phyloP scores from a whole-genome alignment of 2,329 filamentous ascomycete species.

The Pseudocercospora macadamiae region DNA sequence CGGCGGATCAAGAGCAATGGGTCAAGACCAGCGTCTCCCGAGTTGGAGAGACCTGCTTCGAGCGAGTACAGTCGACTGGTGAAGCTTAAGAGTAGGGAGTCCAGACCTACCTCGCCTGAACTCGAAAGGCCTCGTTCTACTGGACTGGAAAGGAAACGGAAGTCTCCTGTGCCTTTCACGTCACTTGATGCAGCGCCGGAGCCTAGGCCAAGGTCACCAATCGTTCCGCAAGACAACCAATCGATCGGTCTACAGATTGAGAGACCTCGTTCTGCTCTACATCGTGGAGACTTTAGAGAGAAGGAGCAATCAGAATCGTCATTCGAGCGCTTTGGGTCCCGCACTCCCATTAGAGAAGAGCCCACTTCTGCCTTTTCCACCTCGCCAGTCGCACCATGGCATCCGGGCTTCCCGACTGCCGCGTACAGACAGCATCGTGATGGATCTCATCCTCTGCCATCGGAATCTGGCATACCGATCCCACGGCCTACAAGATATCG shows the following conservation, averaged over 20 bases:
- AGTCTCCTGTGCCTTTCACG: conserved; percentile 49
- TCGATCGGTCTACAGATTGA: conserved; percentile 63
- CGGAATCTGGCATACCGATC: conserved; percentile 36
- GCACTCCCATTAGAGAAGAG: conserved; percentile 19
- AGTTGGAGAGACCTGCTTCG: conserved; percentile 26
- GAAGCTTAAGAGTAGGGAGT: conserved; percentile 67
- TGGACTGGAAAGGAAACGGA: conserved; percentile 45
- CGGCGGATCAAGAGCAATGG: conserved; percentile 70
- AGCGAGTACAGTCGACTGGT: conserved; percentile 62
- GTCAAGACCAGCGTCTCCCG: conserved; percentile 33
- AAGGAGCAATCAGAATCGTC: conserved; percentile 36
- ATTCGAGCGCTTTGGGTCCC: conserved; percentile 24
- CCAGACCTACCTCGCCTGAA: conserved; percentile 34
- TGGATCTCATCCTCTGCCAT: conserved; percentile 10
- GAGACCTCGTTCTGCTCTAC: conserved; percentile 74
- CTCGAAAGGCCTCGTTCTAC: conserved; percentile 23
- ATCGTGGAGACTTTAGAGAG: conserved; percentile 65
- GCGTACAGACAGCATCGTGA: conserved; percentile 35
- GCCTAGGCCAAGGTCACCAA: conserved; percentile 27
- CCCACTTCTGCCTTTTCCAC: conserved; percentile 43
- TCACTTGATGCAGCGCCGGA: conserved; percentile 7
- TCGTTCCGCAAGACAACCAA: conserved; percentile 30
- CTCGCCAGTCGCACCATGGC: conserved; percentile 63
- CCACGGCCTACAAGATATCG: conserved; percentile 45
- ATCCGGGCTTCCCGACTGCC: conserved; percentile 49